Conservation (phyloP, 495 filamentous ascomycete species). For the Lasiosphaeria ovina region DNA sequence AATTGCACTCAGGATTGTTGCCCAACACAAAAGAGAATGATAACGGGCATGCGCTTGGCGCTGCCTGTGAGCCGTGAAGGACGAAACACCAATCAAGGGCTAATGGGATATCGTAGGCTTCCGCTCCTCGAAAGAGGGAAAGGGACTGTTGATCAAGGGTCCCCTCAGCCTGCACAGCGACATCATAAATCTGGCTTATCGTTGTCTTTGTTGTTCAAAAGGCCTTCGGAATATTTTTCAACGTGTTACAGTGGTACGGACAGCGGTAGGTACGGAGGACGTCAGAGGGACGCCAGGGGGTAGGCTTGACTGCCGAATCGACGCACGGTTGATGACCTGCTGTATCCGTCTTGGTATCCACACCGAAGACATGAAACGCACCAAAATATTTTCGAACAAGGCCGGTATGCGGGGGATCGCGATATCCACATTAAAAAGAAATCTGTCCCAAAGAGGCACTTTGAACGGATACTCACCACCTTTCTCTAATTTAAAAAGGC, state of each 20-base stretch:
- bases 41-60: not conserved
- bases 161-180: not conserved
- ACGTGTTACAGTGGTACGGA: not conserved
- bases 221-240: not conserved
- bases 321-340: no score
- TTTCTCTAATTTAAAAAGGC: no score
- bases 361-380: no score
- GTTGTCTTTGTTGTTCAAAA: not conserved
- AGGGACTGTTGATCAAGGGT: not conserved
- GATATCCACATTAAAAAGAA: no score
- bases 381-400: no score
- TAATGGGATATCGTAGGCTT: not conserved
- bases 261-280: not conserved
- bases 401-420: no score
- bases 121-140: not conserved
- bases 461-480: no score
- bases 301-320: no score
- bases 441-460: no score
- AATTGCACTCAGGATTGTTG: not conserved
- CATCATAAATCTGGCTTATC: not conserved
- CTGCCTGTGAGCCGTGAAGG: not conserved
- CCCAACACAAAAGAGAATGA: not conserved
- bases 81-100: not conserved
- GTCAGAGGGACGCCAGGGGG: no score
- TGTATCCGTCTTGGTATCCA: no score